Base-by-base conservation (phyloP, 2,329 filamentous ascomycete species). In the Trichophyton verrucosum region DNA sequence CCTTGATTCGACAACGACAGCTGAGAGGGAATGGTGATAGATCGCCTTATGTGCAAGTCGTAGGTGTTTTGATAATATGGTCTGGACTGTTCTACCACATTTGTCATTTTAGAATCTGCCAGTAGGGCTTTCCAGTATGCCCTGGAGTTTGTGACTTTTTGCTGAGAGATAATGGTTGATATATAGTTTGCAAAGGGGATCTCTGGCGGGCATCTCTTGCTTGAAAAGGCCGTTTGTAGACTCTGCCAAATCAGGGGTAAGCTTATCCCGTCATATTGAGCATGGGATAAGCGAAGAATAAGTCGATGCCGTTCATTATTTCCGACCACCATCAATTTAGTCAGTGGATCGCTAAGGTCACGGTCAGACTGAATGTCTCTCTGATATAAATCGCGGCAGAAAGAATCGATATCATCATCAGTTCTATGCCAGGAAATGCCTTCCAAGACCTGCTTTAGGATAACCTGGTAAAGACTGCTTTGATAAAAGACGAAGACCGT, bases 221-320 rank as follows among this genome's bases (percentile, higher is more conserved):
- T 4, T 40, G 38, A 40, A 40, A 40, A 40, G 3, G 11, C 9
- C 11, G 9, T 15, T 40, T 40, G 38, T 40, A 40, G 15, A 40
- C 38, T 40, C 15, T 40, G 9, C 38, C 38, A 40, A 40, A 60
- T 2, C 17, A 77, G 68, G 0, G 81, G 81, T 3, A 85, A 77
- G 65, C 80, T 84, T 49, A 85, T 83, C 66, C 83, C 83, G 64
- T 86, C 83, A 69, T 85, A 85, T 65, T 85, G 82, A 0, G 82
- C 79, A 68, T 86, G 83, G 0, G 82, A 85, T 61, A 85, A 79
- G 62, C 82, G 80, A 71, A 84, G 77, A 57, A 79, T 68, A 17
- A 85, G 76, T 30, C 71, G 72, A 2, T 68, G 68, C 4, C 68
- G 63, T 7, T 67, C 66, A 15, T 65, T 40, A 15, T 40, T 40